These are phyloP conservation scores for Crassisporium funariophilum DNA, from an alignment of 768 basidiomycete genomes.

Conservation along the genomic window DNA sequence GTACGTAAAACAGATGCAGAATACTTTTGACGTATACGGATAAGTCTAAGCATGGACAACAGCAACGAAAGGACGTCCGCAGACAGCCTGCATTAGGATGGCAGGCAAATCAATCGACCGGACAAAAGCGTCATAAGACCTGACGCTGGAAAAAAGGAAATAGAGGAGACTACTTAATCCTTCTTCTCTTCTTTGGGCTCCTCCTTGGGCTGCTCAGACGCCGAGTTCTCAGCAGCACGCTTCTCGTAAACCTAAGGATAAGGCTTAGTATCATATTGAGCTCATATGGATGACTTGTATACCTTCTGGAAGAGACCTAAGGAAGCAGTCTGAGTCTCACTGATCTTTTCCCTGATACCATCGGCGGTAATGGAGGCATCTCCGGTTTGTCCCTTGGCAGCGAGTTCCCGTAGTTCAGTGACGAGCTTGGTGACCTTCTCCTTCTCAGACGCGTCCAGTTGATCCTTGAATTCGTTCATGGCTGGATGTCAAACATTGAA, in stretches of 20 bases:
- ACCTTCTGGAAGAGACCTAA: constrained; percentile 97
- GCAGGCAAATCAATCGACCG: constrained; percentile 7
- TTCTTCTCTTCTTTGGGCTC: constrained; percentile 80
- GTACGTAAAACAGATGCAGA: constrained; percentile 17
- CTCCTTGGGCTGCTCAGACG: constrained; percentile 48
- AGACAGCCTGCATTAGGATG: constrained; percentile 6
- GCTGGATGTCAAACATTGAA: constrained; percentile 43
- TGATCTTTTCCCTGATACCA: constrained; percentile 87
- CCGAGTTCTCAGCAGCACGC: constrained; percentile 69
- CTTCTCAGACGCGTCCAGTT: constrained; percentile 89
- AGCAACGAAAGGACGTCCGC: constrained; percentile 24
- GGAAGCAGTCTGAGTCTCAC: constrained; percentile 92
- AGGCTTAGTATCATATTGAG: background rate
- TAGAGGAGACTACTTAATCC: constrained; percentile 51
- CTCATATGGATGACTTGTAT: background rate
- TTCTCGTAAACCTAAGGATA: constrained; percentile 77
- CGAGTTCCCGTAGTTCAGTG: constrained; percentile 83
- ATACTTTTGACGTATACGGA: constrained; percentile 36
- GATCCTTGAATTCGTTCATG: constrained; percentile 97
- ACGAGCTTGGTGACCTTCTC: constrained; percentile 92
- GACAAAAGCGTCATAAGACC: constrained; percentile 7
- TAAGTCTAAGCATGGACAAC: constrained; percentile 26
- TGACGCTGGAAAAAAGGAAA: constrained; percentile 11
- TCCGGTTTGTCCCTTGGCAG: constrained; percentile 86
- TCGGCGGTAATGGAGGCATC: constrained; percentile 84